Evolutionary conservation across 768 basidiomycete genomes (phyloP).

Genomic region (Hericium alpestre): DNA sequence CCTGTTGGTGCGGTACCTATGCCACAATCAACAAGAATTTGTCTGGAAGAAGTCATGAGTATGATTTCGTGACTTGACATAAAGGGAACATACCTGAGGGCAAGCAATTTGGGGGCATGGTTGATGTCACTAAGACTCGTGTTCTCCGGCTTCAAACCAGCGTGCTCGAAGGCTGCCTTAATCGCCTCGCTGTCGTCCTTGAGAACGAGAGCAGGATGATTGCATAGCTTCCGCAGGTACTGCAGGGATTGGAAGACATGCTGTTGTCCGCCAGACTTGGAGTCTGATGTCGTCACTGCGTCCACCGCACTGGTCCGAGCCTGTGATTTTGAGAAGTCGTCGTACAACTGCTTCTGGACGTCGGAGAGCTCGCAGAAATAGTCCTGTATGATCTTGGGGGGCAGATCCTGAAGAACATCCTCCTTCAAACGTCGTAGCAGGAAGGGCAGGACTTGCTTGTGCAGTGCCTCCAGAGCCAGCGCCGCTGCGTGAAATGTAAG

Average conservation of each 20-base stretch:
- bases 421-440: conserved; percentile 92
- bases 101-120: conserved; percentile 89
- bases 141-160: conserved; percentile 31
- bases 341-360: conserved; percentile 87
- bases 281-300: conserved; percentile 34
- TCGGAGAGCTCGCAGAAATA: conserved; percentile 97
- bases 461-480: conserved; percentile 86
- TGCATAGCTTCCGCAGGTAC: conserved; percentile 94
- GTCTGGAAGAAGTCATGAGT: conserved; percentile 36
- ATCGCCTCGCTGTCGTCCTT: conserved; percentile 51
- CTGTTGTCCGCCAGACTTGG: conserved; percentile 44
- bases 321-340: conserved; percentile 80
- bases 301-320: conserved; percentile 56
- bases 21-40: conserved; percentile 89
- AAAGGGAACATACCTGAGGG: conserved; percentile 56
- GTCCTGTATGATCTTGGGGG: conserved; percentile 99
- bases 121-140: conserved; percentile 64
- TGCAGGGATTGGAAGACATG: conserved; percentile 97
- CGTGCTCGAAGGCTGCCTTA: conserved; percentile 43
- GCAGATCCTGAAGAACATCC: conserved; percentile 89
- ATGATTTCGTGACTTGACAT: background rate
- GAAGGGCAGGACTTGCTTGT: conserved; percentile 99
- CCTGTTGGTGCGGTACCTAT: conserved; percentile 50
- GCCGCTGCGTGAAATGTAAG: conserved; percentile 46
- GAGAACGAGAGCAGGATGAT: conserved; percentile 88